These are phyloP conservation scores for Phalaenopsis equestris DNA, from an alignment of 106 monocot genomes.

Conservation along the genomic window DNA sequence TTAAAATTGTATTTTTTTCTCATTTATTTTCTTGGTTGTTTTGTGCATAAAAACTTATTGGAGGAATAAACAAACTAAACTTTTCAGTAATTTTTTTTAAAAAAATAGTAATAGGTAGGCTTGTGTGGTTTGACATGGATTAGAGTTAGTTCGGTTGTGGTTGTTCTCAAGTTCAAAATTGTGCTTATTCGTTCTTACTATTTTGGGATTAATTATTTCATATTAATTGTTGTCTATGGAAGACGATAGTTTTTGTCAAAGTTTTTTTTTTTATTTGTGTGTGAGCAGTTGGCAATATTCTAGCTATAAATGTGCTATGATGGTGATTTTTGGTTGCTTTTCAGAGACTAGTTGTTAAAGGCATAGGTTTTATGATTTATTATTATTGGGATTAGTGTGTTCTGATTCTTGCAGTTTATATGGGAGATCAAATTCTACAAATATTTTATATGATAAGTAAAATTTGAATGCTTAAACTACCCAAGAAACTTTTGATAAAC, in stretches of 20 bases:
- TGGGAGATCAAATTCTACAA: background rate
- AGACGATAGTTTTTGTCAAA: background rate
- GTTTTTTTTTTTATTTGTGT: background rate
- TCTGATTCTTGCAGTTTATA: background rate
- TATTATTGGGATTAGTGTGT: background rate
- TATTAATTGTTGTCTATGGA: background rate
- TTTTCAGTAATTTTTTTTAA: too few species aligned
- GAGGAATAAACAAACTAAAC: too few species aligned
- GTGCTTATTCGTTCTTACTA: background rate
- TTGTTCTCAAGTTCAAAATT: background rate
- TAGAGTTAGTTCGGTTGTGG: background rate
- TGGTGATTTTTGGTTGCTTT: background rate
- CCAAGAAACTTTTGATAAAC: background rate
- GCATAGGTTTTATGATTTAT: background rate
- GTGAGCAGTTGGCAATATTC: too few species aligned
- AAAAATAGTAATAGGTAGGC: too few species aligned
- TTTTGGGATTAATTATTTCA: background rate
- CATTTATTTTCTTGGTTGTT: too few species aligned
- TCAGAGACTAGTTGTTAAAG: background rate
- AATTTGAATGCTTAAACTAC: background rate
- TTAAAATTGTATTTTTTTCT: too few species aligned
- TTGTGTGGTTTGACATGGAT: too few species aligned
- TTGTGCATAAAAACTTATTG: too few species aligned
- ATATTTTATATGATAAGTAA: background rate
- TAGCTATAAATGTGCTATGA: background rate